Conservation (phyloP, 2,329 filamentous ascomycete species). For the Trichoderma harzianum region DNA sequence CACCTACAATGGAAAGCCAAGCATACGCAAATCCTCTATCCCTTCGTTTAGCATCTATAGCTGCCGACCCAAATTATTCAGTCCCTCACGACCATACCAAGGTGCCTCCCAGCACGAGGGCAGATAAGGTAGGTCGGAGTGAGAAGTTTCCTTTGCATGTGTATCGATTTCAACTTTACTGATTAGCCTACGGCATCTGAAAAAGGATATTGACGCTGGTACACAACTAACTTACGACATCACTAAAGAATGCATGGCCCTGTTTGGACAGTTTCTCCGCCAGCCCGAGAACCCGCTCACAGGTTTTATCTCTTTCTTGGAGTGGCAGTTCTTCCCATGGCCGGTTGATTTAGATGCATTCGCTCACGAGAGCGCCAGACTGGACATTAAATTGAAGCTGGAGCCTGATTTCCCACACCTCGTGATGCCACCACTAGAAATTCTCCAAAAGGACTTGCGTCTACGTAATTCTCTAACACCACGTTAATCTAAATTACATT, state of each 20-base stretch:
- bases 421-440: background rate
- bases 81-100: background rate
- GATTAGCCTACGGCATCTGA: background rate
- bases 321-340: no score
- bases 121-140: background rate
- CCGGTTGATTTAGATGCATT: no score
- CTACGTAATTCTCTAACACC: background rate
- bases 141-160: background rate
- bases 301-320: no score
- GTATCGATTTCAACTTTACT: background rate
- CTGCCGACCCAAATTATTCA: no score
- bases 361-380: no score
- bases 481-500: background rate
- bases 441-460: background rate
- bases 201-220: background rate
- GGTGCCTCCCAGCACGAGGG: background rate
- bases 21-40: background rate
- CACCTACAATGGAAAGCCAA: background rate
- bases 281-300: background rate
- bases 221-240: background rate
- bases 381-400: background rate
- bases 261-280: background rate
- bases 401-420: background rate
- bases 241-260: background rate
- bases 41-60: background rate